Conservation (phyloP, 768 basidiomycete species). For the Lactifluus pinguis region DNA sequence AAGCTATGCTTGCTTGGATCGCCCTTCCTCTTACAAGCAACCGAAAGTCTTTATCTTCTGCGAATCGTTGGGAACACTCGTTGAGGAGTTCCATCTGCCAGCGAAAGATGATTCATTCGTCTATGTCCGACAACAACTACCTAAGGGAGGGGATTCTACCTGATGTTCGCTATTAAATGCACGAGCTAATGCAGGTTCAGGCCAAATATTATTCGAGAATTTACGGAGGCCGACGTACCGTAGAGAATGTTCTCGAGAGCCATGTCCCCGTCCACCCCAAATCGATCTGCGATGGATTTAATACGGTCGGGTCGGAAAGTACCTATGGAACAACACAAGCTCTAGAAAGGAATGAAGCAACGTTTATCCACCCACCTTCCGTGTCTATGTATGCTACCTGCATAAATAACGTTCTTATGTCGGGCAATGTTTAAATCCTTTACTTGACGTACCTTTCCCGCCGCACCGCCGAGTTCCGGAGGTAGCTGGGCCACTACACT, state of each 20-base stretch:
- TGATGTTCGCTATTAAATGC: conserved; percentile 93
- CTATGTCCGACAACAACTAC: conserved; percentile 1
- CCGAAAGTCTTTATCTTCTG: conserved; percentile 80
- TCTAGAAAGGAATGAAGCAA: background rate
- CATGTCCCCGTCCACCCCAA: conserved; percentile 85
- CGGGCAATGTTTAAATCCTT: background rate
- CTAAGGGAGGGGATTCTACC: conserved; percentile 30
- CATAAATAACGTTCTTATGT: background rate
- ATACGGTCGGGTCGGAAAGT: conserved; percentile 94
- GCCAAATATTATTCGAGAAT: background rate
- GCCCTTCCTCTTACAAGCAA: conserved; percentile 41
- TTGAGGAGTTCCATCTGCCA: conserved; percentile 83
- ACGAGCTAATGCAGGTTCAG: conserved; percentile 44
- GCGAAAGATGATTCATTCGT: background rate
- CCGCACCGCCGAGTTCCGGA: conserved; percentile 79
- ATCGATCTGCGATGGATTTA: conserved; percentile 81
- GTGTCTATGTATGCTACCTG: conserved; percentile 91
- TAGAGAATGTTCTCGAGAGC: conserved; percentile 89
- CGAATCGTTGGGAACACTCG: conserved; percentile 79
- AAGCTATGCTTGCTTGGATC: background rate
- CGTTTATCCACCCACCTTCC: conserved; percentile 42
- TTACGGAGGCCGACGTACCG: conserved; percentile 33
- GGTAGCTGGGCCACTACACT: conserved; percentile 87
- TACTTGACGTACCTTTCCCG: conserved; percentile 56
- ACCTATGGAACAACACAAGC: conserved; percentile 34